Evolutionary conservation across 768 basidiomycete species (phyloP), one percentile per base, ranked within the genome.

Genomic region (Tephrocybe sp.): DNA sequence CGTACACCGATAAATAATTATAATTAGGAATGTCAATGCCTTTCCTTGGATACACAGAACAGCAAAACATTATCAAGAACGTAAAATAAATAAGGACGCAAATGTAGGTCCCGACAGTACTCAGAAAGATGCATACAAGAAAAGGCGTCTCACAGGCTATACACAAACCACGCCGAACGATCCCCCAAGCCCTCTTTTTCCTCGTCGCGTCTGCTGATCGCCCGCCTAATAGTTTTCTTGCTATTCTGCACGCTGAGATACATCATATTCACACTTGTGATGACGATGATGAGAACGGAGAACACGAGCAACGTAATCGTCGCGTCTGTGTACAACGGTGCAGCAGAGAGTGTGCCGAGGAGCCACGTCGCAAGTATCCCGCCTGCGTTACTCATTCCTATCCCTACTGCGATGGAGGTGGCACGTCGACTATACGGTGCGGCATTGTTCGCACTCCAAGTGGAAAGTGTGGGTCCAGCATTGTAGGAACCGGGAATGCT

Each of bases 321-420:
- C 0, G 78, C 82, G 47, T 69, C 68, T 3, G 59, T 71, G 57
- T 82, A 84, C n/a, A 67, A 50, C 10, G 82, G 82, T 1, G 75
- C 64, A 0, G 73, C 64, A 3, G 78, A 79, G 10, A 82, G 58
- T 4, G 67, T 57, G 8, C 80, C 81, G 19, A 83, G 60, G 10
- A 82, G 71, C 81, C 82, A 84, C 0, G 79, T 84, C 0, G 76
- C 70, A 27, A 84, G 74, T 39, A 85, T 82, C 3, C 80, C 80
- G 9, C 82, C 81, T 1, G 72, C 65, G 58, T 83, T 84, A 22
- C 77, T 77, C 70, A 78, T 70, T 55, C 79, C 77, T 52, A 80
- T 78, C 1, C 74, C 73, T 19, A 83, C 69, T n/a, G 82, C 82
- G 47, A 83, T 70, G 24, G 76, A 68, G 1, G 82, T 82, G 1